Percentiles rank a stretch among this genome's conserved stretches.
Evolutionary conservation across 2,329 filamentous ascomycete species (phyloP).

Genomic region (Colletotrichum godetiae): DNA sequence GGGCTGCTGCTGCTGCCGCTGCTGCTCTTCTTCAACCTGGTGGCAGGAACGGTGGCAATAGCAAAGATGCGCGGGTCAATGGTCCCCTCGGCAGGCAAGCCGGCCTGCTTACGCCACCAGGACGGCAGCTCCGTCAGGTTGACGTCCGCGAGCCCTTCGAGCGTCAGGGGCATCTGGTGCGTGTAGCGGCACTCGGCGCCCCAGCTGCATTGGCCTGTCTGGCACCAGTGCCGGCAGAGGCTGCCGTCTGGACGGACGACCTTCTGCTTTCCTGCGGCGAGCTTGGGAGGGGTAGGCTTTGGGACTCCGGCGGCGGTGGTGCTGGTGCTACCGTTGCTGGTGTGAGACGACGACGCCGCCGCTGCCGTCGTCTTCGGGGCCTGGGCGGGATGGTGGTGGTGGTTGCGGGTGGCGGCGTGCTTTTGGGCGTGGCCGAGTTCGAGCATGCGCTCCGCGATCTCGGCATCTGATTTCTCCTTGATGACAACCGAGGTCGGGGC

Average conservation of each 20-base stretch:
- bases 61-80: slow-evolving; percentile 31
- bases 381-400: neutral
- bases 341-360: too few relatives aligned
- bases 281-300: neutral
- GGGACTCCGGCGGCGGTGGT: neutral
- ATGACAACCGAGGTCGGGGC: neutral
- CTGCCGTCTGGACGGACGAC: slow-evolving; percentile 21
- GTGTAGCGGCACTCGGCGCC: slow-evolving; percentile 54
- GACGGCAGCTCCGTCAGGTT: slow-evolving; percentile 54
- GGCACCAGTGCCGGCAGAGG: slow-evolving; percentile 61
- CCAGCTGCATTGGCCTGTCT: slow-evolving; percentile 59
- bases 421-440: slow-evolving; percentile 11
- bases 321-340: too few relatives aligned
- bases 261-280: slow-evolving; percentile 6
- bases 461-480: slow-evolving; percentile 8
- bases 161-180: slow-evolving; percentile 60
- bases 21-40: slow-evolving; percentile 12
- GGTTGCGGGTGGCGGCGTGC: neutral
- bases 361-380: neutral
- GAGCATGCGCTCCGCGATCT: slow-evolving; percentile 16
- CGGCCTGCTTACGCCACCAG: slow-evolving; percentile 50
- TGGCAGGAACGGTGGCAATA: neutral
- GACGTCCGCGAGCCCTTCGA: slow-evolving; percentile 52
- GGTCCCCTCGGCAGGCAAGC: slow-evolving; percentile 18
- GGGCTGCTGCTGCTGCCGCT: neutral